Percentiles rank a stretch among this genome's conserved stretches.
Conservation (phyloP, 371 early-diverging fungal species). For the Coemansia sp. region DNA sequence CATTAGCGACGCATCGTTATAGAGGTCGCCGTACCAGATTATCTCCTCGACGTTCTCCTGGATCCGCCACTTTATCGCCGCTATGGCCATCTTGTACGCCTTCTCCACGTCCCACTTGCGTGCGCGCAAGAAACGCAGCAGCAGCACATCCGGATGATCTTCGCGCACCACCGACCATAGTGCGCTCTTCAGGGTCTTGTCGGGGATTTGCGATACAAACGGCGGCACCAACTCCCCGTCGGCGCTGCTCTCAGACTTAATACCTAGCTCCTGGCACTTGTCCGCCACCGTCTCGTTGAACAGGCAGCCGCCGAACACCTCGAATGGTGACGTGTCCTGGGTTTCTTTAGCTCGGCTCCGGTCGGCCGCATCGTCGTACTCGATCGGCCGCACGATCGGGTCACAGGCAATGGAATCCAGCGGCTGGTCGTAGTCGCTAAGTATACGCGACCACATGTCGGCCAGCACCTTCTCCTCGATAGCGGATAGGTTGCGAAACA, state of each 20-base stretch:
- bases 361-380: constrained; percentile 45
- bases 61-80: constrained; percentile 56
- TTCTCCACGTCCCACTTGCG: constrained; percentile 60
- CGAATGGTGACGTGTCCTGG: constrained; percentile 32
- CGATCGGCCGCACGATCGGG: constrained; percentile 33
- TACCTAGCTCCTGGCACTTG: constrained; percentile 53
- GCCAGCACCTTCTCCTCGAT: constrained; percentile 57
- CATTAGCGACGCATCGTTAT: constrained; percentile 51
- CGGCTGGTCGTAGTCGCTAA: constrained; percentile 55
- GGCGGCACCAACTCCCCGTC: constrained; percentile 43
- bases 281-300: constrained; percentile 57
- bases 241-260: constrained; percentile 11
- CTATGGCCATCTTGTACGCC: constrained; percentile 57
- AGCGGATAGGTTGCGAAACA: constrained; percentile 52
- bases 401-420: constrained; percentile 45
- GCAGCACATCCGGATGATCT: constrained; percentile 57
- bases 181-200: constrained; percentile 40
- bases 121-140: constrained; percentile 61
- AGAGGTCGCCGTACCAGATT: constrained; percentile 53
- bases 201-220: constrained; percentile 54
- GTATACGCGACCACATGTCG: constrained; percentile 58
- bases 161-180: constrained; percentile 53
- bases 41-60: constrained; percentile 52
- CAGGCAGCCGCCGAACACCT: constrained; percentile 50
- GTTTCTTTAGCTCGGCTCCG: constrained; percentile 40